Evolutionary conservation across 768 basidiomycete genomes (phyloP).

Genomic region (Tubosaeta brunneosetosa): DNA sequence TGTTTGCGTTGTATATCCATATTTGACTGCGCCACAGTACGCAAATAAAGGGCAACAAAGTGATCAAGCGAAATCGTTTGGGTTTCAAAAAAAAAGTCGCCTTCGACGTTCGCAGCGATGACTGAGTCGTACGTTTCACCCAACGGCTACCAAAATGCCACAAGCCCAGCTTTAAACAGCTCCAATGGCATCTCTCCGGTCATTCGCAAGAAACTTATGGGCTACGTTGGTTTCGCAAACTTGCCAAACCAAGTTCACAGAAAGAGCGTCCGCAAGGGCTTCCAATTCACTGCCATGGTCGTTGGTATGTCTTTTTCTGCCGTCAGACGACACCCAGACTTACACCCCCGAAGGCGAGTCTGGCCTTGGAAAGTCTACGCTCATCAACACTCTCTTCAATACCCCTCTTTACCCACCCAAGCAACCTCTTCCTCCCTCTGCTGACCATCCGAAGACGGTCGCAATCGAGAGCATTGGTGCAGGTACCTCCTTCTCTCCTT

Average conservation of each 20-base stretch:
- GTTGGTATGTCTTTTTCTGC: conserved; percentile 68
- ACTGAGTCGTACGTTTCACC: conserved; percentile 63
- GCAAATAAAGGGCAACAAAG: conserved; percentile 33
- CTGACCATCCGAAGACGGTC: conserved; percentile 88
- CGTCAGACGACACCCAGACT: neutral
- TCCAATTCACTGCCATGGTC: conserved; percentile 99
- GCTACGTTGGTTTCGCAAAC: conserved; percentile 95
- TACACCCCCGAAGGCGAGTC: conserved; percentile 73
- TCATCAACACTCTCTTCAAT: conserved; percentile 98
- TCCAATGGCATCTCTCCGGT: conserved; percentile 33
- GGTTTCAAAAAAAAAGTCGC: conserved; percentile 37
- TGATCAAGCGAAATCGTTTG: conserved; percentile 2
- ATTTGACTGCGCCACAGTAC: conserved; percentile 27
- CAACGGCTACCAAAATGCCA: conserved; percentile 59
- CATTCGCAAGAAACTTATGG: conserved; percentile 88
- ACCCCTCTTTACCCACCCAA: conserved; percentile 91
- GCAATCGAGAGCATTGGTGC: conserved; percentile 98
- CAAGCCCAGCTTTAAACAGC: conserved; percentile 51
- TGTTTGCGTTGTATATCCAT: conserved; percentile 41
- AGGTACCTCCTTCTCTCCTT: conserved; percentile 45
- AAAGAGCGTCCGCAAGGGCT: conserved; percentile 96
- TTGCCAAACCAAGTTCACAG: conserved; percentile 99
- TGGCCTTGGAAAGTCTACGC: conserved; percentile 96
- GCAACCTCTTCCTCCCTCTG: conserved; percentile 75
- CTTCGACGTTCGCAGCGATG: conserved; percentile 43